Percentiles rank a stretch among this genome's conserved stretches.
Conservation (phyloP, 441 rosid genomes). For the Brassica hybrid region DNA sequence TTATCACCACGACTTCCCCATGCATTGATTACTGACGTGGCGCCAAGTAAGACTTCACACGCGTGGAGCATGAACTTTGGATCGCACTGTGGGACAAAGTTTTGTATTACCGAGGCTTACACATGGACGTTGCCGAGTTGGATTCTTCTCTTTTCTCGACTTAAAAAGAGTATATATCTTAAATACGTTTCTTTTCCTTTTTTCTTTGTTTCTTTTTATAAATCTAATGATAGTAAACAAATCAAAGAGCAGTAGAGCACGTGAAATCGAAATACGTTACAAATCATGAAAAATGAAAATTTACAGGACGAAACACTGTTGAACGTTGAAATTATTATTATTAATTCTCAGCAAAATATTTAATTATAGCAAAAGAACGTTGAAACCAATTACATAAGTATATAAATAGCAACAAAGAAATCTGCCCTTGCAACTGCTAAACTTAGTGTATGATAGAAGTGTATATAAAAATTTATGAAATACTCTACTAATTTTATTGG, state of each 20-base stretch:
- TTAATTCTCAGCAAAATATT: too few species aligned
- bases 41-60: constrained; percentile 37
- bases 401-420: neutral
- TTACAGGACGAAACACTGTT: neutral
- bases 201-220: neutral
- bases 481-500: neutral
- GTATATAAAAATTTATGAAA: neutral
- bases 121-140: constrained; percentile 43
- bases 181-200: constrained; percentile 19
- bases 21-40: constrained; percentile 41
- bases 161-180: constrained; percentile 19
- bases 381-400: neutral
- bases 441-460: neutral
- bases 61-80: constrained; percentile 37
- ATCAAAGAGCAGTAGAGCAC: neutral
- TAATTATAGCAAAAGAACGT: neutral
- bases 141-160: constrained; percentile 36
- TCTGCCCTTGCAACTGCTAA: neutral
- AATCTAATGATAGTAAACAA: neutral
- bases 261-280: constrained; percentile 17
- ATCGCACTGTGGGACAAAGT: constrained; percentile 41
- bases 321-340: neutral
- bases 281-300: neutral
- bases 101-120: constrained; percentile 38
- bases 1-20: constrained; percentile 12